Evolutionary conservation across 345 rosid genomes (phyloP).

Genomic region (Rhodomyrtus tomentosa): DNA sequence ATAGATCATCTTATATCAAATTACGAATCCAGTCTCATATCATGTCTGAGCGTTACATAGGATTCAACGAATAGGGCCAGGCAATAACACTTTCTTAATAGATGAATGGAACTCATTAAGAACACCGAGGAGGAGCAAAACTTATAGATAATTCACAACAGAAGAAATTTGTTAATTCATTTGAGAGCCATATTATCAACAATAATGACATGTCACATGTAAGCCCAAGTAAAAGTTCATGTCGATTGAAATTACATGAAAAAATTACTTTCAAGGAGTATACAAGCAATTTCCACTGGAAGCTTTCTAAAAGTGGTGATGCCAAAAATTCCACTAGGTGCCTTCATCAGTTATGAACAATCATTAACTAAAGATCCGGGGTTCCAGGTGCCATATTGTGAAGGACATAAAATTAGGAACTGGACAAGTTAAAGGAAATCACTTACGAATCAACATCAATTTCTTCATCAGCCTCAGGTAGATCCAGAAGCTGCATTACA

Average conservation of each 20-base stretch:
- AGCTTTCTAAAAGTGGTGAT: background rate
- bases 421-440: background rate
- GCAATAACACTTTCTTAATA: background rate
- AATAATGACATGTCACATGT: background rate
- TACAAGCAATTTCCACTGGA: background rate
- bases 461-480: slow-evolving; percentile 38
- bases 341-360: background rate
- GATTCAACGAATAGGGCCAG: background rate
- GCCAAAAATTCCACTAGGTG: background rate
- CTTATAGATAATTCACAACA: background rate
- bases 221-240: background rate
- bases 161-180: background rate
- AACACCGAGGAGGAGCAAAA: background rate
- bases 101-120: background rate
- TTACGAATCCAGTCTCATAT: background rate
- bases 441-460: slow-evolving; percentile 75
- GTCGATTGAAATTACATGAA: background rate
- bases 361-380: background rate
- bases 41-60: background rate
- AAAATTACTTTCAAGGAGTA: background rate
- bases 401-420: background rate
- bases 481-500: slow-evolving; percentile 54
- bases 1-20: background rate
- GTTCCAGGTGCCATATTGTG: background rate
- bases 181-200: background rate